Base-by-base conservation (phyloP, 345 rosid species). In the Corchorus olitorius region DNA sequence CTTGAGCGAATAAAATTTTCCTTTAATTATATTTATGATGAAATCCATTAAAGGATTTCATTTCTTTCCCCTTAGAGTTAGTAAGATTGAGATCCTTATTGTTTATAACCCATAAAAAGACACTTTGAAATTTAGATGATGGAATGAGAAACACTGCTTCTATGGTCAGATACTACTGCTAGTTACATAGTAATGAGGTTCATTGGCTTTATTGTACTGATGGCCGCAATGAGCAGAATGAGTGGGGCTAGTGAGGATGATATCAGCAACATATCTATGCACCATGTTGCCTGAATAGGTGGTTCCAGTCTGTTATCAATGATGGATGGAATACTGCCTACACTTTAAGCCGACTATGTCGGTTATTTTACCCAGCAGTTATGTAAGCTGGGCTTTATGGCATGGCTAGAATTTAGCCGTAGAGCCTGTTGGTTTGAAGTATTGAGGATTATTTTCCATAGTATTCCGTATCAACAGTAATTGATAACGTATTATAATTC, bases 1-100 rank as follows among this genome's bases (percentile, higher is more conserved):
- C 33, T 71, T 54, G 37, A 54, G 34, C 64, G 52, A 39, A 35
- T 72, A 74, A 5, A 43, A 16, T 22, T 61, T 34, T 54, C 70
- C 19, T 48, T 55, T 65, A 8, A 63, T 67, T 67, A 46, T 62
- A 48, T 8, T 58, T 39, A 5, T 67, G 61, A 16, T 60, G 59
- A 63, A 53, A 55, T 53, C 71, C 43, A 59, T 70, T 55, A 13
- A 59, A 48, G 70, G 60, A 65, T 62, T 55, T 27, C 15, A 76
- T 64, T 27, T 37, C 49, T 48, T 33, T 43, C 10, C 56, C 55
- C 6, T 63, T 2, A 56, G 76, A 70, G 79, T 39, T 46, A 15
- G 35, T n/a, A 45, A 56, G 53, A 58, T 43, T 17, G 11, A 35
- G 74, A 53, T n/a, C 35, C 74, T 46, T 35, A 33, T 35, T 10